phyloP scores from a whole-genome alignment of 2,329 filamentous ascomycete species.

The Fusarium sororula region DNA sequence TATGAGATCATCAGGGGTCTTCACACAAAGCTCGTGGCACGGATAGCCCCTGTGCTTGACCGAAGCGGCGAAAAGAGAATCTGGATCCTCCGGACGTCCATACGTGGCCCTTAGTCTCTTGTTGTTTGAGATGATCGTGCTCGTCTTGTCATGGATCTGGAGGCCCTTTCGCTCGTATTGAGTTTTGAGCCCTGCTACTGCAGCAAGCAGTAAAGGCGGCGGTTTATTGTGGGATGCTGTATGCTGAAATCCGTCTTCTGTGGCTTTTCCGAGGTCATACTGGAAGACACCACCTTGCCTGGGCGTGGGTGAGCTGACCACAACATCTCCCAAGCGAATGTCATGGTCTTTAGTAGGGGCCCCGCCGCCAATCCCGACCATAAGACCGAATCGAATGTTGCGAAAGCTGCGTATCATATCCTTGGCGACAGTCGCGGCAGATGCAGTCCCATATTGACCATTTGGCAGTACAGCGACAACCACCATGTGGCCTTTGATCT shows the following conservation, averaged over 20 bases:
- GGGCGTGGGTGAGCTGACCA: accelerated
- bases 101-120: background rate
- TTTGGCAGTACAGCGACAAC: background rate
- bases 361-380: accelerated
- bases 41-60: accelerated
- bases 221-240: background rate
- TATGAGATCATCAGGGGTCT: accelerated
- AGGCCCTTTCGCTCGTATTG: background rate
- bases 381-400: background rate
- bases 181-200: accelerated
- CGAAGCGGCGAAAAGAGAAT: accelerated
- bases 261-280: background rate
- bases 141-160: background rate
- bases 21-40: accelerated
- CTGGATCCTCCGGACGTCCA: background rate
- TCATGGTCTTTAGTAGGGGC: accelerated
- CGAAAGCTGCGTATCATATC: background rate
- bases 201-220: accelerated
- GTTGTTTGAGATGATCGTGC: accelerated
- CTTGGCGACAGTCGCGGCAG: accelerated
- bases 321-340: background rate
- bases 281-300: accelerated
- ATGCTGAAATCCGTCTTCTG: accelerated
- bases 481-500: background rate
- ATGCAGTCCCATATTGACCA: background rate